Percentiles rank a stretch among this genome's conserved stretches.
Conservation (phyloP, 2,329 filamentous ascomycete species). For the Colletotrichum liaoningense region DNA sequence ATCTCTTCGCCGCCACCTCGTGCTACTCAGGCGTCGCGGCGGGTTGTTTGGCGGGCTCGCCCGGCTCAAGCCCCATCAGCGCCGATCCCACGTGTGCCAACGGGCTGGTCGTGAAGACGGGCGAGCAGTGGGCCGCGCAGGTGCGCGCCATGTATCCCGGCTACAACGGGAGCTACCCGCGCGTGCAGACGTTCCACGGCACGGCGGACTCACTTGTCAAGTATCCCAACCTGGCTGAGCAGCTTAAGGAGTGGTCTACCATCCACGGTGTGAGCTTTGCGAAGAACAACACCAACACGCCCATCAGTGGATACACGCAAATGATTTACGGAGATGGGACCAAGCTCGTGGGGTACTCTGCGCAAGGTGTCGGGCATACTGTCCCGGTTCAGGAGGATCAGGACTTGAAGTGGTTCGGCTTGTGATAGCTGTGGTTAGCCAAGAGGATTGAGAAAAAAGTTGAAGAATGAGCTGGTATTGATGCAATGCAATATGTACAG, state of each 20-base stretch:
- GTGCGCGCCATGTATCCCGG: conserved; percentile 48
- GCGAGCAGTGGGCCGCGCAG: conserved; percentile 56
- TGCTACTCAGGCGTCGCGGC: conserved; percentile 48
- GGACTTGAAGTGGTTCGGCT: conserved; percentile 38
- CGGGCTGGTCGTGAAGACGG: conserved; percentile 51
- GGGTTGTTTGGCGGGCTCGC: conserved; percentile 43
- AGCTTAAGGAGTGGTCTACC: conserved; percentile 39
- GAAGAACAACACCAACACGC: conserved; percentile 41
- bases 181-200: conserved; percentile 47
- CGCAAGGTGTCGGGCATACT: conserved; percentile 44
- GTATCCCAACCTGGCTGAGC: conserved; percentile 39
- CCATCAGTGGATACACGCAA: conserved; percentile 45
- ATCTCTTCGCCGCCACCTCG: conserved; percentile 47
- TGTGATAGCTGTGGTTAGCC: conserved; percentile 6
- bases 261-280: conserved; percentile 38
- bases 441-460: background rate
- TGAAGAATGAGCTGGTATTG: background rate
- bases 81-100: conserved; percentile 52
- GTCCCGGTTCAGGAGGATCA: conserved; percentile 41
- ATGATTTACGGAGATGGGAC: conserved; percentile 48
- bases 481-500: conserved; percentile 3
- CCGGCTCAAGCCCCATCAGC: conserved; percentile 36
- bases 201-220: conserved; percentile 49
- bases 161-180: conserved; percentile 45
- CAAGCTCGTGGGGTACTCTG: conserved; percentile 44